Percentiles rank a stretch among this genome's conserved stretches.
phyloP scores from a whole-genome alignment of 768 basidiomycete species.

The Leccinum arenicola region DNA sequence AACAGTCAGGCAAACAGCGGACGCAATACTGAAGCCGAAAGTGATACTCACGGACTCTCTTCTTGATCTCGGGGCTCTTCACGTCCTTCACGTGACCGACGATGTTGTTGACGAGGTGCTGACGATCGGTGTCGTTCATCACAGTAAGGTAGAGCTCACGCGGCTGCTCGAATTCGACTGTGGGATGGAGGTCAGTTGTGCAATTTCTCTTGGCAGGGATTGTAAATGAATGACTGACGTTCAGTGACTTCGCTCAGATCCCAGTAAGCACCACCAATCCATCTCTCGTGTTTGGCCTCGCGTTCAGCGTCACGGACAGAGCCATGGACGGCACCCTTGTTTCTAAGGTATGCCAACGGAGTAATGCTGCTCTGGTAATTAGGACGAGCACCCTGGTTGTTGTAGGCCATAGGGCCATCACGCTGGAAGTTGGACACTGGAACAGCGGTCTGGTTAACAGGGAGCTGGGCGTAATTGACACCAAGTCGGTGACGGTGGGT shows the following conservation, averaged over 20 bases:
- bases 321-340: constrained; percentile 45
- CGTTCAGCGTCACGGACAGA: constrained; percentile 37
- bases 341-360: constrained; percentile 62
- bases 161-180: constrained; percentile 86
- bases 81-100: constrained; percentile 58
- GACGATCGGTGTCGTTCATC: constrained; percentile 57
- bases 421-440: constrained; percentile 92
- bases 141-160: constrained; percentile 66
- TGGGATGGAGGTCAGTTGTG: background rate
- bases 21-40: background rate
- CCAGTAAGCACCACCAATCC: constrained; percentile 64
- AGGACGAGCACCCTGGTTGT: constrained; percentile 81
- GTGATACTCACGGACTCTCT: constrained; percentile 57
- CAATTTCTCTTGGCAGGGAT: background rate
- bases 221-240: constrained; percentile 47
- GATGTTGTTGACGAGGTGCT: constrained; percentile 66
- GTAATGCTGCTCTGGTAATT: constrained; percentile 83
- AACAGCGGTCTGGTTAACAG: constrained; percentile 76
- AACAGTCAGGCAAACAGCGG: background rate
- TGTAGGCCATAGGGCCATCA: constrained; percentile 65
- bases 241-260: constrained; percentile 77
- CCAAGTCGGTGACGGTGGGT: constrained; percentile 86
- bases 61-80: constrained; percentile 59
- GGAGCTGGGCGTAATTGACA: constrained; percentile 78
- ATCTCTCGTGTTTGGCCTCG: constrained; percentile 64